Base-by-base conservation (phyloP, 2,329 filamentous ascomycete species). In the Massarina eburnea region DNA sequence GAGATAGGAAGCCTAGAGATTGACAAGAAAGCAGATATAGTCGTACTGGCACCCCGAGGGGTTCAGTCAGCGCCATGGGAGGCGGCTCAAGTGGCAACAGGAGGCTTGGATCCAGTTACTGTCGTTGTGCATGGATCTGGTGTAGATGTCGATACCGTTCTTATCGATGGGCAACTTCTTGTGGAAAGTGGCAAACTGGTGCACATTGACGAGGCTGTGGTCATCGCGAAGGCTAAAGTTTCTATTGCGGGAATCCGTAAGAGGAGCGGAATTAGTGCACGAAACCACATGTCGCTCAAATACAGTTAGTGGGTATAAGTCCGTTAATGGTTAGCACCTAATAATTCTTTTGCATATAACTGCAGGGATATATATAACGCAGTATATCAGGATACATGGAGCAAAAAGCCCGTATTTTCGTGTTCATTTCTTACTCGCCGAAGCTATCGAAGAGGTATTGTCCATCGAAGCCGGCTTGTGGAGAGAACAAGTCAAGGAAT, bases 1-100 rank as follows among this genome's bases (percentile, higher is more conserved):
- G 48, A 58, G 1, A 71, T 73, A 9, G 72, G 72, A 2, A 72
- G 65, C 37, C 38, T 74, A 15, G 70, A 73, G 43, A 51, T 68
- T 5, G 71, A 70, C 1, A 75, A 73, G 58, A 73, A 73, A 45
- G 71, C 72, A 0, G 71, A 75, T 45, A 65, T 75, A 30, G 71
- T 74, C 1, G 62, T 61, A 20, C 50, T 61, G 54, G 27, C 67
- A 36, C 54, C 62, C 2, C 58, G 62, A 12, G 64, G 64, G 1
- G 56, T 70, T 7, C 57, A 66, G n/a, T 60, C 54, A 19, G 67
- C 69, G 47, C 73, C 73, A 1, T 75, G 68, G 62, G 68, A 71
- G 37, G 64, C 67, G 21, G 47, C 43, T 2, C 57, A 67, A 37
- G 45, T 68, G 17, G 4, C 30, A n/a, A 33, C n/a, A 41, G 24